Percentiles rank a stretch among this genome's conserved stretches.
Conservation (phyloP, 108 stramenopile genomes). For the Licmophora abbreviata region DNA sequence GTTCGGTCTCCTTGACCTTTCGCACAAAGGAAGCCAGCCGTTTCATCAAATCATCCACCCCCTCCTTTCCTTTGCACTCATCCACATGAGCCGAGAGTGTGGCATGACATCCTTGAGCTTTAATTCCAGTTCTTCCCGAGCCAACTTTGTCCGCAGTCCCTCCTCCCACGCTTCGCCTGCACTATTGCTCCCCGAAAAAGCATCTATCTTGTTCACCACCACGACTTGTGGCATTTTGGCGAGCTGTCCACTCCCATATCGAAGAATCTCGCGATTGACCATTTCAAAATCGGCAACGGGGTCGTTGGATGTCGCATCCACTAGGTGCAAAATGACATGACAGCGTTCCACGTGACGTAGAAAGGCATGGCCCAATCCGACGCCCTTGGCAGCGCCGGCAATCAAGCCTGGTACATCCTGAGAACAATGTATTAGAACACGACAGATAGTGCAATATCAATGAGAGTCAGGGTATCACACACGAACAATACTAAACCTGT, state of each 20-base stretch:
- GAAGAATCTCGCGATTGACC: conserved; percentile 87
- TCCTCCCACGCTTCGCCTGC: conserved; percentile 34
- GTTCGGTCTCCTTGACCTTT: conserved; percentile 50
- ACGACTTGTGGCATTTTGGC: conserved; percentile 92
- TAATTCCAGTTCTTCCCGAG: conserved; percentile 43
- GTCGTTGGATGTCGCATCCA: conserved; percentile 86
- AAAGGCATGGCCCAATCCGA: conserved; percentile 89
- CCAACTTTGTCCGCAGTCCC: conserved; percentile 18
- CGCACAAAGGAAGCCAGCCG: conserved; percentile 75
- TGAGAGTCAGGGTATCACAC: not conserved
- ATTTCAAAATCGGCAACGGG: conserved; percentile 88
- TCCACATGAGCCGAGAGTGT: conserved; percentile 77
- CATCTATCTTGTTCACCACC: conserved; percentile 94
- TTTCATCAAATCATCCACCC: conserved; percentile 82
- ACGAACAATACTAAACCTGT: not conserved
- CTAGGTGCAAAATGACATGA: conserved; percentile 89
- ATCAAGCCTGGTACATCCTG: conserved; percentile 93
- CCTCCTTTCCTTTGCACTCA: conserved; percentile 81
- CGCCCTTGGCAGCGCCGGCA: conserved; percentile 79
- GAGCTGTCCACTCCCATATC: conserved; percentile 84
- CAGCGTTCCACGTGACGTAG: conserved; percentile 90
- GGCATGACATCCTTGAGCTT: conserved; percentile 58
- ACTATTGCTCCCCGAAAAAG: conserved; percentile 18
- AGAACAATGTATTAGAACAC: conserved; percentile 1
- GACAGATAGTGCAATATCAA: not conserved